Base-by-base conservation (phyloP, 768 basidiomycete genomes). In the Boletus rubescentipes region DNA sequence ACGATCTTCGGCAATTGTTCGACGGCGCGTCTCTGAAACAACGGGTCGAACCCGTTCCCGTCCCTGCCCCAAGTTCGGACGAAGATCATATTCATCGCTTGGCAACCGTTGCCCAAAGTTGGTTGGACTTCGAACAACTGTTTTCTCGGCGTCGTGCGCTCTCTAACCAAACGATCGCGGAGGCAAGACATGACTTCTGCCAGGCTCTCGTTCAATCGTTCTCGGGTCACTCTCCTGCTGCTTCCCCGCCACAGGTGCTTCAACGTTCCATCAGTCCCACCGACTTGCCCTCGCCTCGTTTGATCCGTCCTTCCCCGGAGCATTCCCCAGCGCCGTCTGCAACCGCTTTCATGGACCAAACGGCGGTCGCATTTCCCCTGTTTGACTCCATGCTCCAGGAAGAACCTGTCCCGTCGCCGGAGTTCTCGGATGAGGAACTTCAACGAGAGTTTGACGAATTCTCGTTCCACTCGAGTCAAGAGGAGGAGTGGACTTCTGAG, bases 401-500 rank as follows among this genome's bases (percentile, higher is more conserved):
- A n/a, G 35, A 34, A 31, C 32, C 8, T 6, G 11, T 5, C 12
- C 50, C 15, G n/a, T 44, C 20, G 12, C 42, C 48, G 4, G 45
- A 61, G 26, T 58, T 53, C 32, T 53, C 60, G 1, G 60, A 61
- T 4, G 54, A 49, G 5, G 59, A 56, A 3, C 46, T 56, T 4
- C 2, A 46, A 10, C 49, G 47, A 38, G 59, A 58, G 34, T 61
- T 53, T 18, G 60, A 53, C 38, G 26, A 40, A 3, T 61, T 61
- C 26, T 53, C 52, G 21, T 61, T 58, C 15, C 35, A 51, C 16
- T 58, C 49, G 0, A 53, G 37, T n/a, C 39, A 53, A 32, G 51
- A 58, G 1, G 59, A 60, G 16, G 61, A 62, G 2, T 61, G 55
- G 53, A 62, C 61, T 3, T 45, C 49, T 0, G 61, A 62, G 14